phyloP scores from a whole-genome alignment of 139 green algal genomes.

The Pleodorina starrii region DNA sequence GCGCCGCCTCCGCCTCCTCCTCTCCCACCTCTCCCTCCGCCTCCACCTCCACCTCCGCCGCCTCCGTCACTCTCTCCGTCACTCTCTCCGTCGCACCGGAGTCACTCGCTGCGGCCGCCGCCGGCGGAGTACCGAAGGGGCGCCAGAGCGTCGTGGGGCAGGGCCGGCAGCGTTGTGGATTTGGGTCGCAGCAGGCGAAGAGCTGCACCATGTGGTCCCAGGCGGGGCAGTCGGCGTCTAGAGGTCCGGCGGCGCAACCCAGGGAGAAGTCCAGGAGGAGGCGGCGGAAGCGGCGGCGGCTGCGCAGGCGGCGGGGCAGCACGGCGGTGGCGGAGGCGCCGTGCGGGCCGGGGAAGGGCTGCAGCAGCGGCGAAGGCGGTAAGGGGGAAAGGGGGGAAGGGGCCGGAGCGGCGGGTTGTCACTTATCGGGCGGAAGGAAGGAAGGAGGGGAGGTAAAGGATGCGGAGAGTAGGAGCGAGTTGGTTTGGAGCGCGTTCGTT shows the following conservation, averaged over 20 bases:
- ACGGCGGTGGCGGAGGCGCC: neutral
- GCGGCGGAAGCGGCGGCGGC: neutral
- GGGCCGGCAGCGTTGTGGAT: slow-evolving; percentile 23
- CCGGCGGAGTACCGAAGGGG: no score
- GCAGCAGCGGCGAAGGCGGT: neutral
- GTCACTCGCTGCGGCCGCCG: neutral
- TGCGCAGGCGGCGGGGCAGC: neutral
- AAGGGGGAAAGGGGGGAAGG: neutral
- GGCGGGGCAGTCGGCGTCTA: slow-evolving; percentile 62
- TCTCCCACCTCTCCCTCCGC: neutral
- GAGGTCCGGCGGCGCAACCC: slow-evolving; percentile 1
- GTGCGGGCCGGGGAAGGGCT: slow-evolving; percentile 26
- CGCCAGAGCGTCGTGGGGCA: slow-evolving; percentile 61
- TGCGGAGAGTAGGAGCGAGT: no score
- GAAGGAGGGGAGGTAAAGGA: no score
- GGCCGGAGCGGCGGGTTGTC: no score
- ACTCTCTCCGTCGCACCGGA: neutral
- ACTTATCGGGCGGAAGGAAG: no score
- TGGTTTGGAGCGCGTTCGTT: no score
- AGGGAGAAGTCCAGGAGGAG: slow-evolving; percentile 38
- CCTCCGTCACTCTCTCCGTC: neutral
- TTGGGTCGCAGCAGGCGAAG: slow-evolving; percentile 64
- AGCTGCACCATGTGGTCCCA: slow-evolving; percentile 75
- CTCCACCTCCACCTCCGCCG: neutral
- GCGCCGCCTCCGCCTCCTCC: neutral